Percentiles rank a stretch among this genome's conserved stretches.
Conservation (phyloP, 1,139 yeast genomes). For the Suhomyces maxii region DNA sequence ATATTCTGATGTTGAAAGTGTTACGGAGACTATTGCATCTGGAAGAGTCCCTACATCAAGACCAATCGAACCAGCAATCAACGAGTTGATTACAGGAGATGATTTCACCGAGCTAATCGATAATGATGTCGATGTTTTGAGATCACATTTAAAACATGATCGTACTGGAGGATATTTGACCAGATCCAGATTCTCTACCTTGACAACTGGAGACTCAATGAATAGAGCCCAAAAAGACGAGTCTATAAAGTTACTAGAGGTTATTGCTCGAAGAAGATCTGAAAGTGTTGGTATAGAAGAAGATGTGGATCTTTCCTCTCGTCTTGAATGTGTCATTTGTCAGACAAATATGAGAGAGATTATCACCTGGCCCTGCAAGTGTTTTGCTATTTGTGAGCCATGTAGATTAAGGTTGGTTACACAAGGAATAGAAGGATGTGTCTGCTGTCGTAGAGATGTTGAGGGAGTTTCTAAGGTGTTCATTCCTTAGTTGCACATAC, state of each 20-base stretch:
- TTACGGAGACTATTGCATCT: neutral
- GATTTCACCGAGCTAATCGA: conserved; percentile 31
- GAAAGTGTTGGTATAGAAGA: conserved; percentile 3
- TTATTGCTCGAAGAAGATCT: conserved; percentile 21
- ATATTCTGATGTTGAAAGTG: conserved; percentile 15
- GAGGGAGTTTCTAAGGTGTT: conserved; percentile 53
- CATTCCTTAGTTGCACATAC: conserved; percentile 38
- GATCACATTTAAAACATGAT: conserved; percentile 30
- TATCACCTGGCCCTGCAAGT: conserved; percentile 90
- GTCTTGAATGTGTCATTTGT: conserved; percentile 74
- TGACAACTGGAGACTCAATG: conserved; percentile 5
- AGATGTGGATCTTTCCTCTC: conserved; percentile 17
- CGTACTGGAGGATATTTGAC: conserved; percentile 32
- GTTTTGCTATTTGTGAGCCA: conserved; percentile 83
- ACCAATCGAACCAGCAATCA: conserved; percentile 12
- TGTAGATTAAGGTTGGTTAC: conserved; percentile 78
- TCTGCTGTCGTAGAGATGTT: conserved; percentile 78
- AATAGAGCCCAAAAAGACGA: conserved; percentile 20
- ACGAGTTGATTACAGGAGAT: conserved; percentile 33
- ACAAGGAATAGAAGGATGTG: conserved; percentile 77
- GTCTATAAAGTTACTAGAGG: conserved; percentile 21
- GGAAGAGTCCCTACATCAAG: neutral
- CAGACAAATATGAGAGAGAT: conserved; percentile 73
- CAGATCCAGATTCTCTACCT: conserved; percentile 36
- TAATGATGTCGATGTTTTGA: conserved; percentile 28